Base-by-base conservation (phyloP, 805 yeast species). In the Kodamaea hsintzibuensis region DNA sequence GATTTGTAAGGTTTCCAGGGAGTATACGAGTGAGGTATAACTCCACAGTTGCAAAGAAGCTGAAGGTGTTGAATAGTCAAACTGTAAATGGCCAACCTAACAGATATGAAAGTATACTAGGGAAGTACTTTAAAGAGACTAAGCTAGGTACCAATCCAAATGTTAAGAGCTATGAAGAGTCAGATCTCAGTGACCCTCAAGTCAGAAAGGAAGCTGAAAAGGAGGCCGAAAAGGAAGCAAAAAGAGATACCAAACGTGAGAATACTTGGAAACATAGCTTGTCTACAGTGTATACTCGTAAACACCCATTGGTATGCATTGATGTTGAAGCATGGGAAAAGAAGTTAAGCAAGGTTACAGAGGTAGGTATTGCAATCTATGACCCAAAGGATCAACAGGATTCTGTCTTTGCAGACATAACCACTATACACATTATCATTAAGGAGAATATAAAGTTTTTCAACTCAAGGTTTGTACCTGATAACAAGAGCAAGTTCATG, bases 301-400 rank as follows among this genome's bases (percentile, higher is more conserved):
- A 56, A 16, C 49, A 52, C 37, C 70, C 70, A 12, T 51, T 66
- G 30, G 65, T 66, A 19, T 56, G 66, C n/a, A 54, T 66, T 13
- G 70, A 66, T 46, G 62, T 66, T n/a, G 70, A 66, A 57, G 69
- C 69, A 9, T 64, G 57, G 48, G 70, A 66, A 40, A 37, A 56
- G 19, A 38, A 46, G 13, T 56, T 51, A 14, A 49, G 19, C 9
- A 53, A 55, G 19, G 56, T 66, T 38, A 65, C 69, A 12, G 70
- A 66, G 50, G 59, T 66, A 17, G 70, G 70, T 5, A 47, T 65
- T 5, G 59, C 65, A 13, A 55, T 66, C 14, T 64, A 64, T 50
- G 70, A 66, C 43, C 66, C 69, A 8, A 46, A 40, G 22, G 53
- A 51, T 42, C 52, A 56, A 49, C 47, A 55, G 45, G 54, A 47